Percentiles rank a stretch among this genome's conserved stretches.
Conservation (phyloP, 139 green algal genomes). For the Volvox reticuliferus region DNA sequence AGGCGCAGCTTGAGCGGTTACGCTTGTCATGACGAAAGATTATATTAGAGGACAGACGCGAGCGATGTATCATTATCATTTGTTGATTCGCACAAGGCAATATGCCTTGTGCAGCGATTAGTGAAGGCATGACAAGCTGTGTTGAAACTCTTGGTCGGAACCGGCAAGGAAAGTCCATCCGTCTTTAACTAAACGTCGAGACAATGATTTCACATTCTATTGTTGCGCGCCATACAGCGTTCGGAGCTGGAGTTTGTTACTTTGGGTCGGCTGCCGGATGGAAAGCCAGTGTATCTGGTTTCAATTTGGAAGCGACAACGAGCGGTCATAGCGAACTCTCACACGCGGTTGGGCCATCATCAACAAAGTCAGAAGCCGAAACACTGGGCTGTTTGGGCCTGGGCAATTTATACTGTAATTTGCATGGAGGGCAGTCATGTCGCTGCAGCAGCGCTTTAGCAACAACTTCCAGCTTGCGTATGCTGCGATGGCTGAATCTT, state of each 20-base stretch:
- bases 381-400: not conserved
- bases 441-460: not conserved
- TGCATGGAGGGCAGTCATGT: not conserved
- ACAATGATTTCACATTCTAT: not conserved
- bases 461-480: not conserved
- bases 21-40: too few species aligned
- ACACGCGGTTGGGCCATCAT: not conserved
- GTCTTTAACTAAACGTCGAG: too few species aligned
- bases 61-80: too few species aligned
- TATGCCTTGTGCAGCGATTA: too few species aligned
- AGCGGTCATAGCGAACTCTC: not conserved
- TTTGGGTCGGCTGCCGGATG: not conserved
- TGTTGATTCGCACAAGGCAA: too few species aligned
- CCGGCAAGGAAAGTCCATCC: too few species aligned
- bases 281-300: not conserved
- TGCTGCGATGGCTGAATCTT: too few species aligned
- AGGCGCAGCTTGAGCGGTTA: too few species aligned
- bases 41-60: too few species aligned
- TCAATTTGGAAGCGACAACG: not conserved
- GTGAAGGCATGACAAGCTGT: too few species aligned
- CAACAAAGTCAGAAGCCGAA: not conserved
- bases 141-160: too few species aligned
- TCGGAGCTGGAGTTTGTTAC: not conserved
- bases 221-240: conserved; percentile 2
- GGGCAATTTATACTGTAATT: not conserved